Percentiles rank a stretch among this genome's conserved stretches.
These are phyloP conservation scores for Kwoniella bestiolae DNA, from an alignment of 768 basidiomycete species.

Conservation along the genomic window DNA sequence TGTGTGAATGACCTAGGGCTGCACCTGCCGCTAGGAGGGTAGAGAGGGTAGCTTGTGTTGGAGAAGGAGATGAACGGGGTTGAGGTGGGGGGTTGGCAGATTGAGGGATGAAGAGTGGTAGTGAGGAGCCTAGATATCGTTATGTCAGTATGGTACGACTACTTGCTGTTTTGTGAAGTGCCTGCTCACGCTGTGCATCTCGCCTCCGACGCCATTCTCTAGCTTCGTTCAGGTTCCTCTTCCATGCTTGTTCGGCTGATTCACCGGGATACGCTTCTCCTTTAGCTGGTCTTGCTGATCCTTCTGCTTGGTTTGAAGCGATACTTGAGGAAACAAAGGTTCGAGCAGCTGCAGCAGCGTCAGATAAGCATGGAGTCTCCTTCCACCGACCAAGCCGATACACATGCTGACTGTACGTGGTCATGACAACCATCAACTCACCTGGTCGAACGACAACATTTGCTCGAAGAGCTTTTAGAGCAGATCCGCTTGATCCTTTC, in stretches of 20 bases:
- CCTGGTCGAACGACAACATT: slow-evolving; percentile 3
- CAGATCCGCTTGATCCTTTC: slow-evolving; percentile 18
- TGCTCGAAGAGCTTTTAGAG: slow-evolving; percentile 2
- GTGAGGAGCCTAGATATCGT: slow-evolving; percentile 10
- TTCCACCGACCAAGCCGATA: too few relatives aligned
- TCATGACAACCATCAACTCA: neutral
- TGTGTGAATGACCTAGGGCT: slow-evolving; percentile 83
- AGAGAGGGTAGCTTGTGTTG: slow-evolving; percentile 75
- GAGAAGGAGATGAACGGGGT: slow-evolving; percentile 45
- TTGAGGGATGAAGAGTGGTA: slow-evolving; percentile 29
- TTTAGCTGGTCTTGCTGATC: slow-evolving; percentile 11
- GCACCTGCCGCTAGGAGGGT: slow-evolving; percentile 90
- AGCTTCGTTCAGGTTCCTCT: slow-evolving; percentile 48
- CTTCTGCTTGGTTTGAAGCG: slow-evolving; percentile 13
- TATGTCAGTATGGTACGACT: neutral
- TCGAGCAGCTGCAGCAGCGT: neutral
- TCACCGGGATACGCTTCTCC: slow-evolving; percentile 29
- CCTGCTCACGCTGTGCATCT: slow-evolving; percentile 31
- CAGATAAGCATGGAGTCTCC: neutral
- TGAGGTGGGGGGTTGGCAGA: slow-evolving; percentile 16
- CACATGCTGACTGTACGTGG: neutral
- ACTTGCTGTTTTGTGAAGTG: neutral
- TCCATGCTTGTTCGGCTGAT: slow-evolving; percentile 46
- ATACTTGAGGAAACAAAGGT: neutral
- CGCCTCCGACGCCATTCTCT: slow-evolving; percentile 40